Base-by-base conservation (phyloP, 1,139 yeast genomes). In the Zhuliangozyma parablackwelliae region DNA sequence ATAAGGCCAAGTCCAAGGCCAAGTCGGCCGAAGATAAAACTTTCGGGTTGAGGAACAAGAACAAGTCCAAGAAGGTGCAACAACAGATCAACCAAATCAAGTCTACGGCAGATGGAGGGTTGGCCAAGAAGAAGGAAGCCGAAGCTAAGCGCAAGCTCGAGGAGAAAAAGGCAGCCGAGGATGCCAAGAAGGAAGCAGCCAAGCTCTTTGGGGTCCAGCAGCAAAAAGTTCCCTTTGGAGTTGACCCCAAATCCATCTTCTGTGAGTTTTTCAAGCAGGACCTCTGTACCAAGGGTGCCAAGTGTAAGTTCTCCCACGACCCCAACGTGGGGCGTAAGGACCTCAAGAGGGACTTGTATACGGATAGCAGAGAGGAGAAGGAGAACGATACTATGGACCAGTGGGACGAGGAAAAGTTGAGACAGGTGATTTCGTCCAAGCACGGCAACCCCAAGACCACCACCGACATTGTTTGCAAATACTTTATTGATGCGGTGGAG, bases 361-460 rank as follows among this genome's bases (percentile, higher is more conserved):
- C 95, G 12, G 99, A 92, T 64, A 89, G 81, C 31, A 79, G 97
- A 61, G 69, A 61, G 28, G 77, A 75, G 45, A 84, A 85, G 60
- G 87, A 81, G 49, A 69, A 71, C 21, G 97, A 92, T 63, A 87
- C 95, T 5, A 90, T 92, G 97, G 97, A 90, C 53, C 74, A 72
- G 33, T 92, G 98, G 98, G 97, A 90, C 64, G 97, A 92, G 65
- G 97, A 82, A 51, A 92, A 90, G 65, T 79, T 92, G 58, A 77
- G 95, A 57, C 75, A 75, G 30, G 98, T 92, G 43, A 85, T 92
- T 55, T 44, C 75, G 49, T 88, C 97, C 38, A 94, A 92, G 65
- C 97, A 89, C 54, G 97, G 98, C 39, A 92, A 92, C 60, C 92
- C 84, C 36, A 80, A 82, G 59, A 89, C 97, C 10, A 89, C 97